Evolutionary conservation across 805 yeast genomes (phyloP).

Genomic region (Candida michaelii): DNA sequence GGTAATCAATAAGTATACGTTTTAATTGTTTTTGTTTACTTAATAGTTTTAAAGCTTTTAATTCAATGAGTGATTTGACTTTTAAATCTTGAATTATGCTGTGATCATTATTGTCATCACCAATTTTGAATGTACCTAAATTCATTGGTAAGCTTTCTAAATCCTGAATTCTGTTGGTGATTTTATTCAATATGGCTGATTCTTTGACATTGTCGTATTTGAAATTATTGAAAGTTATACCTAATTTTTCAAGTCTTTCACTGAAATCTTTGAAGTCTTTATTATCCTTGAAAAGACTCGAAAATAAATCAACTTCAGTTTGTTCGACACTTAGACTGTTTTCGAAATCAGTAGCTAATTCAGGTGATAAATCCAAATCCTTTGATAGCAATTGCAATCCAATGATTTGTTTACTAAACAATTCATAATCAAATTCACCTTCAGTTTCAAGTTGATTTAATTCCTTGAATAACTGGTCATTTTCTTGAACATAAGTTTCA

Average conservation of each 20-base stretch:
- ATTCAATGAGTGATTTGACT: constrained; percentile 65
- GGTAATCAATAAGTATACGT: constrained; percentile 54
- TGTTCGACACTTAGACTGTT: constrained; percentile 12
- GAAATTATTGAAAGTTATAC: constrained; percentile 31
- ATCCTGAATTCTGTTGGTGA: constrained; percentile 57
- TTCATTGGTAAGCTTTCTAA: constrained; percentile 69
- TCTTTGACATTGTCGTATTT: constrained; percentile 47
- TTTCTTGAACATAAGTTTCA: constrained; percentile 20
- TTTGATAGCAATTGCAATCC: constrained; percentile 64
- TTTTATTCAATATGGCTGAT: constrained; percentile 50
- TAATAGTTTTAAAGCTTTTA: constrained; percentile 64
- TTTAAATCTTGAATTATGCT: constrained; percentile 51
- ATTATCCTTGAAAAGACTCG: constrained; percentile 9
- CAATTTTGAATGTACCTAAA: constrained; percentile 52
- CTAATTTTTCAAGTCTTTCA: constrained; percentile 41
- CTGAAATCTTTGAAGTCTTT: constrained; percentile 19
- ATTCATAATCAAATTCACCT: constrained; percentile 36
- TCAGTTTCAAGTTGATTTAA: constrained; percentile 1
- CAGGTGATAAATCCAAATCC: constrained; percentile 63
- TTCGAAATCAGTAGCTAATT: constrained; percentile 40
- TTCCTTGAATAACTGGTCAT: constrained; percentile 18
- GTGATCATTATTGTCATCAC: constrained; percentile 28
- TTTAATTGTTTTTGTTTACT: constrained; percentile 71
- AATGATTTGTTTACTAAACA: constrained; percentile 58
- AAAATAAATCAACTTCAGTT: constrained; percentile 5